Evolutionary conservation across 2,329 filamentous ascomycete species (phyloP).

Genomic region (Phyllosticta citriasiana): DNA sequence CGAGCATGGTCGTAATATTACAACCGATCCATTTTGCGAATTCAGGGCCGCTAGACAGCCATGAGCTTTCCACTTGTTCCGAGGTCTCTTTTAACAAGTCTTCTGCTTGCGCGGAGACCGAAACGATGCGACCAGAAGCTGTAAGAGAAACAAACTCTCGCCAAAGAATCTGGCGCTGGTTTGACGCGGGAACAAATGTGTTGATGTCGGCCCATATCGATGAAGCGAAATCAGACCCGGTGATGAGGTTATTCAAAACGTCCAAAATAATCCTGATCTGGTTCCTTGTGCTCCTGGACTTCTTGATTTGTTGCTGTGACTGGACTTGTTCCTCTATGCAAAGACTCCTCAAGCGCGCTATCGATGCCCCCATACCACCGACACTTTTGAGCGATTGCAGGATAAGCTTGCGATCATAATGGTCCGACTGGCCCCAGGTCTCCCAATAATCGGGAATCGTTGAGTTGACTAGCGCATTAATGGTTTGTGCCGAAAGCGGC

Average conservation of each 20-base stretch:
- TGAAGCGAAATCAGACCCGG: constrained; percentile 3
- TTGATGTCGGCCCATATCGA: constrained; percentile 38
- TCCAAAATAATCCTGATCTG: constrained; percentile 33
- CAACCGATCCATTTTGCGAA: constrained; percentile 64
- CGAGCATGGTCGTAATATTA: constrained; percentile 47
- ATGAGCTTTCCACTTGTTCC: constrained; percentile 29
- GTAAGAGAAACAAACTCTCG: constrained; percentile 51
- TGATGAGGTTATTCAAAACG: constrained; percentile 20
- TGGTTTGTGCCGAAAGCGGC: constrained; percentile 62
- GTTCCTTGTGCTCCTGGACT: constrained; percentile 15
- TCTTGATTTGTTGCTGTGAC: constrained; percentile 19
- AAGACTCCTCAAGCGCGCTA: constrained; percentile 57
- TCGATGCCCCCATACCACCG: constrained; percentile 65
- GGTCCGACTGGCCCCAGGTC: constrained; percentile 36
- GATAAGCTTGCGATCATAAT: constrained; percentile 33
- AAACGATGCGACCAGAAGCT: constrained; percentile 50
- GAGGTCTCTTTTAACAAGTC: constrained; percentile 33
- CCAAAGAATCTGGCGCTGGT: constrained; percentile 48
- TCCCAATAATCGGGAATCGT: constrained; percentile 79
- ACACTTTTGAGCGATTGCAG: constrained; percentile 60
- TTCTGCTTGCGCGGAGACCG: constrained; percentile 50
- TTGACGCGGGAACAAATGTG: constrained; percentile 27
- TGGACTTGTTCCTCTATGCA: constrained; percentile 29
- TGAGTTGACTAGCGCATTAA: constrained; percentile 62
- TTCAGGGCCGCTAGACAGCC: constrained; percentile 54